A percentile compares a stretch with the other conserved stretches of the same genome.
These are phyloP conservation scores for Bipolaris sorokiniana DNA, from an alignment of 2,329 filamentous ascomycete species.

Conservation along the genomic window DNA sequence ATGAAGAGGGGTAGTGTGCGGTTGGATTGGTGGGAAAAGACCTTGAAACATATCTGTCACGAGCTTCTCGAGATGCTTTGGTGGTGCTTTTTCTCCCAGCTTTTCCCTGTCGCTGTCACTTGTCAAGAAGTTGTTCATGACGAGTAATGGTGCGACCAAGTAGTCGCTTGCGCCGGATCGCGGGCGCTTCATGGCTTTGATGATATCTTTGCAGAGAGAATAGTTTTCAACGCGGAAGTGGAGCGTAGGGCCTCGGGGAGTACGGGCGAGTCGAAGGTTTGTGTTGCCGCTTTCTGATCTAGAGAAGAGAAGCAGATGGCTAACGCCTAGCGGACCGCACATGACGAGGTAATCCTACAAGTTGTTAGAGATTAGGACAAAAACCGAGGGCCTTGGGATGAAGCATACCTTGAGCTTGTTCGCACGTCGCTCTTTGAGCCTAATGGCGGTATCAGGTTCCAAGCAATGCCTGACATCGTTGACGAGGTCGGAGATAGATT, in stretches of 20 bases:
- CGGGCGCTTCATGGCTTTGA: constrained; percentile 81
- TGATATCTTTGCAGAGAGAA: constrained; percentile 88
- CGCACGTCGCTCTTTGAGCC: constrained; percentile 67
- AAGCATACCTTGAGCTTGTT: constrained; percentile 18
- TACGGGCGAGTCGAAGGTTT: constrained; percentile 84
- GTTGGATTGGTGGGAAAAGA: constrained; percentile 93
- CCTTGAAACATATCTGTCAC: constrained; percentile 95
- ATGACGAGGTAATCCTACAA: constrained; percentile 93
- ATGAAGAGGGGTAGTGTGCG: constrained; percentile 84
- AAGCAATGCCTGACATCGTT: constrained; percentile 91
- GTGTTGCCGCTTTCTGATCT: constrained; percentile 88
- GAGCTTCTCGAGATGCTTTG: constrained; percentile 90
- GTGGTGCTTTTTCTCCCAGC: constrained; percentile 66
- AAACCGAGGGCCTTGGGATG: constrained; percentile 20
- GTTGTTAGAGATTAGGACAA: constrained; percentile 80
- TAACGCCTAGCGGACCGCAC: constrained; percentile 91
- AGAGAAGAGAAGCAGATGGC: constrained; percentile 91
- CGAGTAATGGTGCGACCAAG: constrained; percentile 82
- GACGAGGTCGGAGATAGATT: constrained; percentile 88
- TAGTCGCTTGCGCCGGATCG: constrained; percentile 81
- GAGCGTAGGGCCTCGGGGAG: constrained; percentile 88
- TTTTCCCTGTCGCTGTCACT: constrained; percentile 53
- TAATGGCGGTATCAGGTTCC: constrained; percentile 90
- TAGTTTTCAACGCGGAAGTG: constrained; percentile 96
- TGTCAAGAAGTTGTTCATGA: constrained; percentile 96